phyloP scores from a whole-genome alignment of 495 filamentous ascomycete genomes.

The Tetracladium setigerum region DNA sequence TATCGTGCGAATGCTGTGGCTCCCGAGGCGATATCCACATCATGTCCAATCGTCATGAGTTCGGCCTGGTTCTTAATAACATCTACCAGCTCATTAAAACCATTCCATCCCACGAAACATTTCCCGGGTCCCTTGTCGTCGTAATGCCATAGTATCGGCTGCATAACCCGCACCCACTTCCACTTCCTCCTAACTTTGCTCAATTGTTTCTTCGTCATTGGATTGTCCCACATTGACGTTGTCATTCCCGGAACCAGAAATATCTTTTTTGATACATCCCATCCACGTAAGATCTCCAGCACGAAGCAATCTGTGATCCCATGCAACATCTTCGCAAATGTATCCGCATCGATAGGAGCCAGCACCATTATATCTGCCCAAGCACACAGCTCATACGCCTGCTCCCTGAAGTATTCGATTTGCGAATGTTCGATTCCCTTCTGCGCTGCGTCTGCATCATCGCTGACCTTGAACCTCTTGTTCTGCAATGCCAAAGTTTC shows the following conservation, averaged over 20 bases:
- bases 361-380: constrained; percentile 85
- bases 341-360: constrained; percentile 76
- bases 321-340: constrained; percentile 73
- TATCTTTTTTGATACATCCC: constrained; percentile 79
- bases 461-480: constrained; percentile 7
- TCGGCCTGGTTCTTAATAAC: constrained; percentile 62
- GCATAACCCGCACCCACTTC: constrained; percentile 69
- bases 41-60: constrained; percentile 50
- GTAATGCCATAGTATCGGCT: constrained; percentile 69
- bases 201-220: constrained; percentile 74
- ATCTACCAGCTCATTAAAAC: constrained; percentile 53
- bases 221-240: constrained; percentile 75
- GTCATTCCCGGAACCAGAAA: constrained; percentile 79
- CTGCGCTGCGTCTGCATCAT: constrained; percentile 14
- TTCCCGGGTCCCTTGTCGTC: constrained; percentile 37
- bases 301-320: constrained; percentile 69
- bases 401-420: constrained; percentile 36
- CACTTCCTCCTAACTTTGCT: constrained; percentile 71
- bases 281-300: constrained; percentile 66
- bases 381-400: constrained; percentile 65
- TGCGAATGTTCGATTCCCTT: constrained; percentile 22
- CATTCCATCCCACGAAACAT: constrained; percentile 55
- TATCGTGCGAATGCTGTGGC: constrained; percentile 14
- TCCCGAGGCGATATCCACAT: constrained; percentile 43
- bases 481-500: constrained; percentile 44